Evolutionary conservation across 208 protist genomes (phyloP), one percentile per base, ranked within the genome.

Genomic region (Trypanosoma lewisi): DNA sequence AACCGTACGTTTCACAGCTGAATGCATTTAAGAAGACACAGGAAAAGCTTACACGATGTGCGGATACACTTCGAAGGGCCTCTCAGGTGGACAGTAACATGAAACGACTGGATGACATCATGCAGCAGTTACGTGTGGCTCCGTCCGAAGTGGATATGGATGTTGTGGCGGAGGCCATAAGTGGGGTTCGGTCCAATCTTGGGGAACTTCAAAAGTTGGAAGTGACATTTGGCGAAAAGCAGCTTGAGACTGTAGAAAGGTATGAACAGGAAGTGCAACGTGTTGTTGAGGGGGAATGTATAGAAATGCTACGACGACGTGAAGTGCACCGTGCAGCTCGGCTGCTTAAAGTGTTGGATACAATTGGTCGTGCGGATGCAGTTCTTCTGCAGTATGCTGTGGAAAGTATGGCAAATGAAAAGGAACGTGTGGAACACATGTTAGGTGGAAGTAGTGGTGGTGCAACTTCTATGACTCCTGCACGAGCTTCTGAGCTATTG

Each of bases 211-310:
- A 71, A 7, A 51, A 63, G 19, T 63, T 89, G 37, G 86, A 93
- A 11, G 60, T 77, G 23, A 70, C 72, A 17, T 89, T 83, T 49
- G 86, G 86, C 11, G 75, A 81, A 45, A 75, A 80, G 60, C 72
- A 85, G 67, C 59, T 70, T n/a, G 65, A 72, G 1, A 51, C 68
- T 47, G 64, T 93, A 16, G 74, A 78, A 45, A 52, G 77, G 55
- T 83, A 82, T 51, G 86, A 89, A 49, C 74, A 79, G 56, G 66
- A 72, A 19, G 73, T 93, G 12, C 74, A 89, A 60, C 57, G 71
- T 16, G 70, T 68, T 2, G 58, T 93, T 23, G 86, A 93, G 67
- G 60, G 72, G 42, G 80, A 88, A 47, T 93, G 86, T 58, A 54
- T 85, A 48, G 57, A 64, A 16, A 56, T 74, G 21, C 59, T 93